Conservation (phyloP, 495 filamentous ascomycete species). For the Lasiosphaeriaceae sp. region DNA sequence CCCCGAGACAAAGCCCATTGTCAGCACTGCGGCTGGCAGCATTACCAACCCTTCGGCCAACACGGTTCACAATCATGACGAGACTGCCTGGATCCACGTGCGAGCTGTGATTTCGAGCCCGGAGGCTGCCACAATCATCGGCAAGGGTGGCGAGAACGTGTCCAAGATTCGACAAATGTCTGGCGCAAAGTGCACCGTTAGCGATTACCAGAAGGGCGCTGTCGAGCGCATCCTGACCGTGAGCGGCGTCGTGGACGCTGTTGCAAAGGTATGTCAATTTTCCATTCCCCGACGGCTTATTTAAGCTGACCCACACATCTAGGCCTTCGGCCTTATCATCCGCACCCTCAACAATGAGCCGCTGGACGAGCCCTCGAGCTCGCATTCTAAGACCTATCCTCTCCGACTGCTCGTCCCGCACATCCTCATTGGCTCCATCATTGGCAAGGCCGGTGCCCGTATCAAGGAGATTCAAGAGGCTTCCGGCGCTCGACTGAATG, state of each 20-base stretch:
- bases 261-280: slow-evolving; percentile 73
- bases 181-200: slow-evolving; percentile 95
- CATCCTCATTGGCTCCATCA: slow-evolving; percentile 96
- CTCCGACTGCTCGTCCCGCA: slow-evolving; percentile 93
- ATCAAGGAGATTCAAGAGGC: slow-evolving; percentile 99
- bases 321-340: slow-evolving; percentile 98
- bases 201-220: slow-evolving; percentile 93
- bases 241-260: slow-evolving; percentile 89
- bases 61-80: slow-evolving; percentile 57
- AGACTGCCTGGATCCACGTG: slow-evolving; percentile 94
- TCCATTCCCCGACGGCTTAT: neutral
- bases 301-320: slow-evolving; percentile 11
- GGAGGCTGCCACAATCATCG: slow-evolving; percentile 96
- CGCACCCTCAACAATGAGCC: slow-evolving; percentile 96
- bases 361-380: slow-evolving; percentile 75
- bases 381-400: slow-evolving; percentile 95
- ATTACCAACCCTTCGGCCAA: slow-evolving; percentile 34
- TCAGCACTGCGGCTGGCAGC: slow-evolving; percentile 46
- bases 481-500: slow-evolving; percentile 92
- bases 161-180: slow-evolving; percentile 88
- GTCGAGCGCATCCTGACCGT: slow-evolving; percentile 97
- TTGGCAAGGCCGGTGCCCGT: slow-evolving; percentile 89
- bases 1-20: slow-evolving; percentile 33
- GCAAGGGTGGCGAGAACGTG: slow-evolving; percentile 97
- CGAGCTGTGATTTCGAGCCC: slow-evolving; percentile 93